phyloP scores from a whole-genome alignment of 148 eudicot genomes.

The Rhododendron molle region DNA sequence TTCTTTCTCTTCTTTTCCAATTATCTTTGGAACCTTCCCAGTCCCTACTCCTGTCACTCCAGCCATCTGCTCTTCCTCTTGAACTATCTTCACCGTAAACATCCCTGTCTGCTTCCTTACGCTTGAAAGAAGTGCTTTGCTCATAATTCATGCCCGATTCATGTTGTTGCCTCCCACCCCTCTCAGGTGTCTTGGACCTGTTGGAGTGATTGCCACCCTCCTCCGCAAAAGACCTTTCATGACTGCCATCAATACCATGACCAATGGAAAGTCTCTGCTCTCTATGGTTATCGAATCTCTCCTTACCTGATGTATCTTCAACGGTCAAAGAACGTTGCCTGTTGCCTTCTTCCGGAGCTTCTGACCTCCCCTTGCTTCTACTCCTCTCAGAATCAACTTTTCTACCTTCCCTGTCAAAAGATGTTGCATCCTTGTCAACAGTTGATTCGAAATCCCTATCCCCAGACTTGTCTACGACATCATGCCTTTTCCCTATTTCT shows the following conservation, averaged over 20 bases:
- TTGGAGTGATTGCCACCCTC: constrained; percentile 48
- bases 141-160: constrained; percentile 57
- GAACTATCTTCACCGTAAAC: constrained; percentile 45
- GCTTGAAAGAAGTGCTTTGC: constrained; percentile 38
- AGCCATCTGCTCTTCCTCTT: constrained; percentile 60
- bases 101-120: constrained; percentile 66
- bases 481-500: constrained; percentile 55
- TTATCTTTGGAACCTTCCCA: constrained; percentile 55
- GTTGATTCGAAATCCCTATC: constrained; percentile 30
- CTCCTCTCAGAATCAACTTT: constrained; percentile 46
- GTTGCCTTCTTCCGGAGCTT: constrained; percentile 43
- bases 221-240: constrained; percentile 37
- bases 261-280: constrained; percentile 31
- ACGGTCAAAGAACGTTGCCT: constrained; percentile 25
- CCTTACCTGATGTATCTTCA: constrained; percentile 42
- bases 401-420: constrained; percentile 46
- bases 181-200: constrained; percentile 67
- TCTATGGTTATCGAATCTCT: constrained; percentile 40
- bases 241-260: constrained; percentile 33
- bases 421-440: constrained; percentile 41
- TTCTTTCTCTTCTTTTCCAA: constrained; percentile 56
- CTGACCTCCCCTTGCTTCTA: constrained; percentile 46
- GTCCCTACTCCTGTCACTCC: constrained; percentile 53
- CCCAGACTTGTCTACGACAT: constrained; percentile 39
- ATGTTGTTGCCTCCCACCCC: constrained; percentile 50